Evolutionary conservation across 345 rosid genomes (phyloP).

Genomic region (Eucalyptus paniculata): DNA sequence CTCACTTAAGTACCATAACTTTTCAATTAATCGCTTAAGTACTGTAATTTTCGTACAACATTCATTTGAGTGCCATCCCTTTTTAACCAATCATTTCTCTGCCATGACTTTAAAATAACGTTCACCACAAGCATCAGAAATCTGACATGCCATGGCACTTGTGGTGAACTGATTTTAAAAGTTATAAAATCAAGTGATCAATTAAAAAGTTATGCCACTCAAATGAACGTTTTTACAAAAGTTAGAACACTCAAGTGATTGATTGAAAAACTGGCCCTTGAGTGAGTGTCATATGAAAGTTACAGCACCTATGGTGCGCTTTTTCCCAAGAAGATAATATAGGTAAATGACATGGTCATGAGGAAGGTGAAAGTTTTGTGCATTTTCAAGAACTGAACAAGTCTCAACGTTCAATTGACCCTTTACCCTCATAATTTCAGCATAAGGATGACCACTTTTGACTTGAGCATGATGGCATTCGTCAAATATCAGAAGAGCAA

Average conservation of each 20-base stretch:
- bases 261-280: not conserved
- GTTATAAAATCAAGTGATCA: not conserved
- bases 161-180: not conserved
- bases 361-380: not conserved
- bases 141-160: not conserved
- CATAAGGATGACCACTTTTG: slow-evolving; percentile 77
- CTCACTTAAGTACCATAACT: not conserved
- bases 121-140: not conserved
- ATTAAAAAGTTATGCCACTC: not conserved
- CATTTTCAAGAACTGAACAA: not conserved
- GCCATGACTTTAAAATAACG: not conserved
- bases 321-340: not conserved
- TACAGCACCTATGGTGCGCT: not conserved
- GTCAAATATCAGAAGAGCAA: slow-evolving; percentile 82
- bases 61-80: not conserved
- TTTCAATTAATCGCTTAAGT: not conserved
- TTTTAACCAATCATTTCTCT: not conserved
- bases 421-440: slow-evolving; percentile 82
- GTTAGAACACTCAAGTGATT: not conserved
- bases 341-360: not conserved
- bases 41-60: not conserved
- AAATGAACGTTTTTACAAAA: not conserved
- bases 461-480: slow-evolving; percentile 97
- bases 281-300: not conserved
- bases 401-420: not conserved